Evolutionary conservation across 108 stramenopile genomes (phyloP).

Genomic region (Cyclotella choctawhatcheeana): DNA sequence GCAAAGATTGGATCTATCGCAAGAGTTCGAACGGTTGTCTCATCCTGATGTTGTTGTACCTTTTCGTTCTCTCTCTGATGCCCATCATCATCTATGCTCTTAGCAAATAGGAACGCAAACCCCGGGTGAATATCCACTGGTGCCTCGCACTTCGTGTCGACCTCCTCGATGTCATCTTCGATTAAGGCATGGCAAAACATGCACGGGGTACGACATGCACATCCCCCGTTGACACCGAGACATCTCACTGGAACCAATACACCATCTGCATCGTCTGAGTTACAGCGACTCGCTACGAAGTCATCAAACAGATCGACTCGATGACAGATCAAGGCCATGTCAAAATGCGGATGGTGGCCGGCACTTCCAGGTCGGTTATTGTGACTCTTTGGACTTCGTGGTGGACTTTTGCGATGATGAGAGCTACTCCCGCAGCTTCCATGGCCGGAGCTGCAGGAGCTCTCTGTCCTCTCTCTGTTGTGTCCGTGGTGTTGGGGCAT

Average conservation of each 20-base stretch:
- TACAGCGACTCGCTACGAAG: conserved; percentile 33
- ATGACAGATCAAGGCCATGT: conserved; percentile 52
- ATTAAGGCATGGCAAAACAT: conserved; percentile 42
- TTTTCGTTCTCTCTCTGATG: conserved; percentile 3
- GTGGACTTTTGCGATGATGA: conserved; percentile 8
- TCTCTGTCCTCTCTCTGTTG: conserved; percentile 14
- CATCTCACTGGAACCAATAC: conserved; percentile 33
- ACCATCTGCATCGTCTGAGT: background rate
- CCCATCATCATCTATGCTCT: background rate
- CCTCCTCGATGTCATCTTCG: conserved; percentile 13
- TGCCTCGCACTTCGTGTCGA: background rate
- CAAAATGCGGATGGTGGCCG: conserved; percentile 11
- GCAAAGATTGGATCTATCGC: conserved; percentile 51
- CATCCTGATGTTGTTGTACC: background rate
- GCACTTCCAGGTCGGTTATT: conserved; percentile 1
- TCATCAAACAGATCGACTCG: conserved; percentile 54
- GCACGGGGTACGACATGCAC: conserved; percentile 46
- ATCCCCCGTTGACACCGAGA: conserved; percentile 34
- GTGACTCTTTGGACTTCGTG: conserved; percentile 6
- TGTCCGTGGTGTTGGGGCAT: conserved; percentile 1
- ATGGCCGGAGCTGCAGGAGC: conserved; percentile 26
- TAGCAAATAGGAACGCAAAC: conserved; percentile 39
- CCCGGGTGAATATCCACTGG: conserved; percentile 36
- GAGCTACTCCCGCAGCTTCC: conserved; percentile 16
- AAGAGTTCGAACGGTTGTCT: conserved; percentile 6